Conservation (phyloP, 2,329 filamentous ascomycete genomes). For the Cephalotrichum gorgonifer region DNA sequence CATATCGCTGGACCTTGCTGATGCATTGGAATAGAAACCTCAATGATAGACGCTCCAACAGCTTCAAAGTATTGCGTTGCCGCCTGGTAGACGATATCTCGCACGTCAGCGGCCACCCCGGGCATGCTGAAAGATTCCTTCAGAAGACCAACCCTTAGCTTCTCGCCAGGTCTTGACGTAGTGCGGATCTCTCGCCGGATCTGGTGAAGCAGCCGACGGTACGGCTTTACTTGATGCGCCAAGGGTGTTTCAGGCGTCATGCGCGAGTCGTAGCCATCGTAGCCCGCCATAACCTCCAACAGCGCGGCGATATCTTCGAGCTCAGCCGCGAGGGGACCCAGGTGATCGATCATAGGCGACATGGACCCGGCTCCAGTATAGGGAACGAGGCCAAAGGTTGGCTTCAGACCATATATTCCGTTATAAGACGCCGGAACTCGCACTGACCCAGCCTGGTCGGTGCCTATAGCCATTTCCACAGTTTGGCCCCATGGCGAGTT, state of each 20-base stretch:
- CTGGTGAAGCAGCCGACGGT: conserved; percentile 13
- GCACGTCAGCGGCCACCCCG: conserved; percentile 27
- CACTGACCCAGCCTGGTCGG: conserved; percentile 21
- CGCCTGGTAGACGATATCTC: conserved; percentile 21
- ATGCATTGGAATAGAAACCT: conserved; percentile 38
- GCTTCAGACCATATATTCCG: conserved; percentile 25
- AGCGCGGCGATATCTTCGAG: conserved; percentile 28
- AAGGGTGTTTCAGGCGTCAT: conserved; percentile 28
- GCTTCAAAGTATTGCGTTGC: conserved; percentile 23
- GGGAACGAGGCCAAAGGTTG: conserved; percentile 29
- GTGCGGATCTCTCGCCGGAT: conserved; percentile 7
- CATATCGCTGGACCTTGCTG: conserved; percentile 34
- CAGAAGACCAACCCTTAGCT: conserved; percentile 31
- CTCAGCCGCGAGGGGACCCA: conserved; percentile 28
- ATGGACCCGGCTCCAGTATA: conserved; percentile 30
- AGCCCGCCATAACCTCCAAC: conserved; percentile 28
- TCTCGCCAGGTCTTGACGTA: conserved; percentile 13
- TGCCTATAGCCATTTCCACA: conserved; percentile 17
- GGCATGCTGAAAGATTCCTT: conserved; percentile 29
- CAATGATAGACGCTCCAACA: conserved; percentile 30
- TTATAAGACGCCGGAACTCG: conserved; percentile 19
- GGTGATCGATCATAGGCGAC: conserved; percentile 31
- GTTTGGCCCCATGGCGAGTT: conserved; percentile 7
- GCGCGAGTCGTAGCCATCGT: conserved; percentile 31
- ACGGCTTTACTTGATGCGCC: conserved; percentile 21